Evolutionary conservation across 2,329 filamentous ascomycete species (phyloP), one percentile per base, ranked within the genome.

Genomic region (Botrytis galanthina): DNA sequence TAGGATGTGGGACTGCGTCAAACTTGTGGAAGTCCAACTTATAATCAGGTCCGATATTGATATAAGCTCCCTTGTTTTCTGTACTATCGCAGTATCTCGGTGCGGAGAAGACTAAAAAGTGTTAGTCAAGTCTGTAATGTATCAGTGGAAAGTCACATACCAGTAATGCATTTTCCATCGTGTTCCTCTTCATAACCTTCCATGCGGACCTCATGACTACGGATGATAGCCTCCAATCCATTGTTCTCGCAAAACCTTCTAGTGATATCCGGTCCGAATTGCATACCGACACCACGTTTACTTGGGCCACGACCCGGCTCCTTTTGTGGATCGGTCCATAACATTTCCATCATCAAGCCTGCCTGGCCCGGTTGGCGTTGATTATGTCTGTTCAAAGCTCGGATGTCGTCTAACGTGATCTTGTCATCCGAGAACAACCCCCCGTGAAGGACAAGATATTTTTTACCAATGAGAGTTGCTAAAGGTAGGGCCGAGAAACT

Each of bases 271-370:
- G 96, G 96, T 0, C 96, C 96, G 79, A 99, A 99, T 82, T 98
- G 95, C 84, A 98, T 89, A 70, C 96, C 96, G 32, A 99, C 95
- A 77, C 96, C 96, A 81, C 96, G 90, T 87, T 99, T 99, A 86
- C 94, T 97, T 62, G 96, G 96, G 14, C 95, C 94, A 78, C 96
- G 91, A 70, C 96, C 96, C 42, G 92, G 91, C 78, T 90, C 87
- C 0, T 92, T 88, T 82, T 99, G 96, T 4, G 96, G 96, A 81
- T 99, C 96, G 0, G 96, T 98, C 96, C 96, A 99, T 64, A 99
- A 88, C 96, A 99, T 99, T 84, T 99, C 96, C 96, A 99, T 99
- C 96, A 99, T 99, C 79, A 99, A 85, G 22, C 96, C 96, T 67
- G 92, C 85, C 82, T 99, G 96, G 46, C 96, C 96, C 4, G 96